phyloP scores from a whole-genome alignment of 2,329 filamentous ascomycete genomes.

The Stachybotrys echinatus region DNA sequence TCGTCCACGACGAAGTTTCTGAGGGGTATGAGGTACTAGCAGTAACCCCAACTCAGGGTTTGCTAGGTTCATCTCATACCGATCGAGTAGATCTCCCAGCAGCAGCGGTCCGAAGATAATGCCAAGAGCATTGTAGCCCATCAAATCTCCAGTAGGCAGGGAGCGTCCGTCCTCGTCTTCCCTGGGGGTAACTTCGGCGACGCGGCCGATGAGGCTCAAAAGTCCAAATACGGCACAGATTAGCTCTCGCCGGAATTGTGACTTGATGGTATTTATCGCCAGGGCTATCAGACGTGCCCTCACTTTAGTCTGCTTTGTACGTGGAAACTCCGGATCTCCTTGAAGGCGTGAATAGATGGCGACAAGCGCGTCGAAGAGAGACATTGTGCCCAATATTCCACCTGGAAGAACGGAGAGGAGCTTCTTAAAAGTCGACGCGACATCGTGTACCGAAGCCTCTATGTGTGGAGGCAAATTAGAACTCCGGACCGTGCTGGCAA shows the following conservation, averaged over 20 bases:
- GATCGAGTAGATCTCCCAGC: constrained; percentile 50
- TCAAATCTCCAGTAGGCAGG: constrained; percentile 51
- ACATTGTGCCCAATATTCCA: constrained; percentile 58
- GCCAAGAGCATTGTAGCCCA: constrained; percentile 59
- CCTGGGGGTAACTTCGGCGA: constrained; percentile 47
- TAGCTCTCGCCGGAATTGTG: constrained; percentile 55
- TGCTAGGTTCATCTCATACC: constrained; percentile 42
- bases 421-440: constrained; percentile 62
- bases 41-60: constrained; percentile 34
- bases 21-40: constrained; percentile 36
- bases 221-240: constrained; percentile 65
- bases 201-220: constrained; percentile 53
- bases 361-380: constrained; percentile 57
- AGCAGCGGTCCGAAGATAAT: constrained; percentile 62
- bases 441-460: constrained; percentile 54
- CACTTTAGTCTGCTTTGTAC: constrained; percentile 49
- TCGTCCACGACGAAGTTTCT: constrained; percentile 26
- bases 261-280: constrained; percentile 54
- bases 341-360: constrained; percentile 54
- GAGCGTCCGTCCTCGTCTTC: constrained; percentile 47
- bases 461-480: constrained; percentile 58
- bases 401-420: constrained; percentile 59
- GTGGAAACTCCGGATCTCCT: constrained; percentile 43
- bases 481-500: constrained; percentile 53
- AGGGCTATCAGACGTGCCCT: constrained; percentile 62